A percentile compares a stretch with the other conserved stretches of the same genome.
Evolutionary conservation across 441 rosid genomes (phyloP).

Genomic region (Adansonia gregorii): DNA sequence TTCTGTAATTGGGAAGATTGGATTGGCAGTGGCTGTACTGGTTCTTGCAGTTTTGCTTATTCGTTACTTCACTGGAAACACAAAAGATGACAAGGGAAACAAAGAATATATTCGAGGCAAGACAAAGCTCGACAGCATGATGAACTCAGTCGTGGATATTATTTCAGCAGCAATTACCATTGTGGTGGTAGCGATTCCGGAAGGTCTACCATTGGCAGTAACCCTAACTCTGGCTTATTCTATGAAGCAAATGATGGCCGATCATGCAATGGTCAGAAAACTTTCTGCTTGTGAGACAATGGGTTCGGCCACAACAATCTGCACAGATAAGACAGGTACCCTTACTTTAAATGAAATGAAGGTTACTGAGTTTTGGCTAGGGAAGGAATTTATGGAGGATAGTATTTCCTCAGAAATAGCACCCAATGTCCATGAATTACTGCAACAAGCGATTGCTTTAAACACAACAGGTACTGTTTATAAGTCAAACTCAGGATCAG

Average conservation of each 20-base stretch:
- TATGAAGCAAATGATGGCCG: slow-evolving; percentile 57
- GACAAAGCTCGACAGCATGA: slow-evolving; percentile 37
- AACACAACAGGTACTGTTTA: slow-evolving; percentile 44
- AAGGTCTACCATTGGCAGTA: slow-evolving; percentile 60
- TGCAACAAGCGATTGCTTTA: slow-evolving; percentile 41
- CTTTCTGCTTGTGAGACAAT: slow-evolving; percentile 53
- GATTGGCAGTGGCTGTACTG: slow-evolving; percentile 42
- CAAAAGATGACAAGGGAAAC: slow-evolving; percentile 34
- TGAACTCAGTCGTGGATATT: slow-evolving; percentile 40
- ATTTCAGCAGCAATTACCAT: slow-evolving; percentile 52
- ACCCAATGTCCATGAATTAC: slow-evolving; percentile 22
- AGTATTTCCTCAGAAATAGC: slow-evolving; percentile 13
- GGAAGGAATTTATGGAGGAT: slow-evolving; percentile 24
- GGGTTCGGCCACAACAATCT: slow-evolving; percentile 55
- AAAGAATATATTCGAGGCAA: slow-evolving; percentile 23
- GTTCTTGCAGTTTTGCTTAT: slow-evolving; percentile 41
- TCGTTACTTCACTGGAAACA: slow-evolving; percentile 47
- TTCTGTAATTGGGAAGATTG: slow-evolving; percentile 45
- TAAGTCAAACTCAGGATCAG: slow-evolving; percentile 21
- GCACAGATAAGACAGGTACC: slow-evolving; percentile 56
- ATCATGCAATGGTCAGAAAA: slow-evolving; percentile 48
- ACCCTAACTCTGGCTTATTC: slow-evolving; percentile 57
- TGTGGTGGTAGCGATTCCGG: slow-evolving; percentile 60
- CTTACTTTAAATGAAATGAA: slow-evolving; percentile 39
- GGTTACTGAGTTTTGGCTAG: slow-evolving; percentile 36